A percentile compares a stretch with the other conserved stretches of the same genome.
These are phyloP conservation scores for Pilatotrama ljubarskyi DNA, from an alignment of 768 basidiomycete genomes.

Conservation along the genomic window DNA sequence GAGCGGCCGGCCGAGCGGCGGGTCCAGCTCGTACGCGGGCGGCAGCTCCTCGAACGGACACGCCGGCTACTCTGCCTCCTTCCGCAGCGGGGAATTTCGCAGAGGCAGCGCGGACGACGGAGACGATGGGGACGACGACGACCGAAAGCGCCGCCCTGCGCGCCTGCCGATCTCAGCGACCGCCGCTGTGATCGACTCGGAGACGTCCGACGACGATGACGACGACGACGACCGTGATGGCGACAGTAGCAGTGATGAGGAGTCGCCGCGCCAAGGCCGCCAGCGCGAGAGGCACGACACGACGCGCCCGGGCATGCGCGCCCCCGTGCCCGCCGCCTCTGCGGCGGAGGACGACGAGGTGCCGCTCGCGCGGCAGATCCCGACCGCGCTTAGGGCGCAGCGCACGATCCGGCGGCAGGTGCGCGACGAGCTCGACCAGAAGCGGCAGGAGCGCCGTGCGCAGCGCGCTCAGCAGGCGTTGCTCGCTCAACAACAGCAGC, in stretches of 20 bases:
- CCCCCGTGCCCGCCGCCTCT: slow-evolving; percentile 22
- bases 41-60: slow-evolving; percentile 13
- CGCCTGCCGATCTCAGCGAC: slow-evolving; percentile 29
- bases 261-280: not conserved
- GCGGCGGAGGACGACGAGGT: slow-evolving; percentile 68
- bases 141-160: slow-evolving; percentile 31
- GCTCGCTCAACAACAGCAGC: slow-evolving; percentile 12
- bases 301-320: slow-evolving; percentile 20
- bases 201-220: slow-evolving; percentile 25
- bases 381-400: slow-evolving; percentile 81
- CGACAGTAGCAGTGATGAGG: slow-evolving; percentile 36
- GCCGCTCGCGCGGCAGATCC: slow-evolving; percentile 81
- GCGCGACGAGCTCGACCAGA: slow-evolving; percentile 62
- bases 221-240: slow-evolving; percentile 51
- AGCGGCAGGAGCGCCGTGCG: slow-evolving; percentile 38
- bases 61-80: slow-evolving; percentile 18
- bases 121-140: slow-evolving; percentile 41
- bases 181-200: not conserved
- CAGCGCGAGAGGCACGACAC: slow-evolving; percentile 12
- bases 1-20: slow-evolving; percentile 15
- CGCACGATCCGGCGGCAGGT: slow-evolving; percentile 75
- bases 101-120: slow-evolving; percentile 33
- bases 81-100: slow-evolving; percentile 27
- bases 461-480: slow-evolving; percentile 18
- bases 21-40: not conserved